Conservation (phyloP, 1,284 basidiomycete genomes). For the Cyathus olla region DNA sequence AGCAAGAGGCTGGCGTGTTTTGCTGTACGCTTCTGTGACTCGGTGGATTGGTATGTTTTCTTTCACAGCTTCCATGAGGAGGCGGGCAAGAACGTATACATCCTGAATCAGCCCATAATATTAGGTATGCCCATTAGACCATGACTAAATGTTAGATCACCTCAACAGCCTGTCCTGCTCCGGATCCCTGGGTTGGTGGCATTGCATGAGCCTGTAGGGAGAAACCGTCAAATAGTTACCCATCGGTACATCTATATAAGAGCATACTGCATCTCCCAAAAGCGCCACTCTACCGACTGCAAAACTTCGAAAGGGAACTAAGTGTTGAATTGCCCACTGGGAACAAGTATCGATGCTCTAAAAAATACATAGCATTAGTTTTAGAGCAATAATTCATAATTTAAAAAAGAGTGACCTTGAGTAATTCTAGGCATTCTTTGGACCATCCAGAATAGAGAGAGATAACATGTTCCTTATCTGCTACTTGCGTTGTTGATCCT, state of each 20-base stretch:
- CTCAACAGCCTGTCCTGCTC: neutral
- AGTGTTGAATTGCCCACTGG: neutral
- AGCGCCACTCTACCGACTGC: neutral
- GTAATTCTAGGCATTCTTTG: neutral
- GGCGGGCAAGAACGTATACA: neutral
- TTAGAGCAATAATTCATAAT: neutral
- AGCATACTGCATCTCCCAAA: neutral
- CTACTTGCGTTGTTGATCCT: neutral
- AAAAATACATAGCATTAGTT: neutral
- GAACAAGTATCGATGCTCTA: neutral
- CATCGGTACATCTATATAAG: neutral
- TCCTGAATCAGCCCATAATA: too few relatives aligned
- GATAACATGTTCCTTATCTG: neutral
- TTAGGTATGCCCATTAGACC: neutral
- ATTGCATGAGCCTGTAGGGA: neutral
- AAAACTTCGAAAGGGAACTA: neutral
- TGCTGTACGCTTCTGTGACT: neutral
- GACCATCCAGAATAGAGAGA: neutral
- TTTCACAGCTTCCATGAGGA: neutral
- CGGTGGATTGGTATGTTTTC: neutral
- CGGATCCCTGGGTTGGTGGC: neutral
- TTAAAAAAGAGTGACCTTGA: neutral
- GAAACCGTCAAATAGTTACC: neutral
- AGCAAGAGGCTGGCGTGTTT: neutral
- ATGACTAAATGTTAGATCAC: neutral